A percentile compares a stretch with the other conserved stretches of the same genome.
These are phyloP conservation scores for Stipa capillata DNA, from an alignment of 176 grass and related monocot species.

Conservation along the genomic window DNA sequence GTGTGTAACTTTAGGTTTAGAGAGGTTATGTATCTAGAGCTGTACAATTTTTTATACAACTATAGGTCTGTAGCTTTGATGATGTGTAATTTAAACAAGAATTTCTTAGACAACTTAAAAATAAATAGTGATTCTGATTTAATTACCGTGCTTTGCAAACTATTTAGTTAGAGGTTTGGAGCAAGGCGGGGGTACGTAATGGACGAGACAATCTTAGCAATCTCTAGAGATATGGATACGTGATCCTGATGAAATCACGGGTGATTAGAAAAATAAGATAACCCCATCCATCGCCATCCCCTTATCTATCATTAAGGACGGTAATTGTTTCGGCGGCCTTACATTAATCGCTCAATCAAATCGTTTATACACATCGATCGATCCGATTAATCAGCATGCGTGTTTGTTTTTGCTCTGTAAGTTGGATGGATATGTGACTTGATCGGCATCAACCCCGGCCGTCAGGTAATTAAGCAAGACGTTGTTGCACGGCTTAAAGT, in stretches of 20 bases:
- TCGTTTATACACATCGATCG: not conserved
- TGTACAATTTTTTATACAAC: too few relatives aligned
- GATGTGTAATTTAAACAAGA: too few relatives aligned
- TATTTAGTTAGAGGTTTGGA: not conserved
- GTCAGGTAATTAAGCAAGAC: not conserved
- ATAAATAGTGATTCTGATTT: too few relatives aligned
- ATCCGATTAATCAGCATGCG: not conserved
- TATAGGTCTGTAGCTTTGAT: too few relatives aligned
- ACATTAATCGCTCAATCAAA: not conserved
- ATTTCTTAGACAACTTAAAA: too few relatives aligned
- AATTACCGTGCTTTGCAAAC: not conserved
- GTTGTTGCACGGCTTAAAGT: not conserved
- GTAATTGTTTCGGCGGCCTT: not conserved
- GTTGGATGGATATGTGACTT: not conserved
- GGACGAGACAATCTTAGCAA: not conserved
- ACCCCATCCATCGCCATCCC: not conserved
- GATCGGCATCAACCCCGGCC: not conserved
- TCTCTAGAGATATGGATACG: not conserved
- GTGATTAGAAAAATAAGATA: not conserved
- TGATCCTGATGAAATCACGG: not conserved
- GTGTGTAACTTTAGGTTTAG: too few relatives aligned
- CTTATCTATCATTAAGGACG: not conserved
- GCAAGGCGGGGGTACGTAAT: not conserved
- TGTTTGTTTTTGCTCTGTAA: not conserved
- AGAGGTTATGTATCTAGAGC: too few relatives aligned